phyloP scores from a whole-genome alignment of 192 early-diverging fungal species.

The Linnemannia schmuckeri region DNA sequence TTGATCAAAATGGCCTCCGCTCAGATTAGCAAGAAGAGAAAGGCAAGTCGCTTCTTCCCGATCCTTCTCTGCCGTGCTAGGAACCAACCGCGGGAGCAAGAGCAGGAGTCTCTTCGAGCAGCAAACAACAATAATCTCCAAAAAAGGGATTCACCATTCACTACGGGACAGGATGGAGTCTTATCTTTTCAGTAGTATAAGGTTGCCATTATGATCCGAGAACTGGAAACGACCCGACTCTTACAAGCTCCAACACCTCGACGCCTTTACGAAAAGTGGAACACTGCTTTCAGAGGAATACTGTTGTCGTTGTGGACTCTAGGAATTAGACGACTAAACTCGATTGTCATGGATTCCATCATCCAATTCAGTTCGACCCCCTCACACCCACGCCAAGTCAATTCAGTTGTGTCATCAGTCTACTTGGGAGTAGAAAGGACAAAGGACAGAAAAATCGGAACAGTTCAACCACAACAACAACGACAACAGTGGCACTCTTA shows the following conservation, averaged over 20 bases:
- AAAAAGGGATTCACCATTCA: neutral
- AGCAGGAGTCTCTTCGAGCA: neutral
- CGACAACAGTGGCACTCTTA: neutral
- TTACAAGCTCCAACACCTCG: neutral
- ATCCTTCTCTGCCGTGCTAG: neutral
- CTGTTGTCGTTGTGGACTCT: slow-evolving; percentile 44
- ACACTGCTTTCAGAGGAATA: neutral
- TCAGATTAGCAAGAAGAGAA: slow-evolving; percentile 83
- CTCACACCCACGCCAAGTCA: neutral
- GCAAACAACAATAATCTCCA: neutral
- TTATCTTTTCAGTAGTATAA: neutral
- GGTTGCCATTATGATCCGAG: neutral
- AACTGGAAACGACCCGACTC: neutral
- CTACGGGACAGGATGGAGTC: neutral
- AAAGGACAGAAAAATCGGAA: neutral
- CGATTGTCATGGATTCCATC: slow-evolving; percentile 12
- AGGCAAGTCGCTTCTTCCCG: slow-evolving; percentile 58
- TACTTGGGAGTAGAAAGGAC: neutral
- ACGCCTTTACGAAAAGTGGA: neutral
- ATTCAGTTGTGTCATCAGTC: neutral
- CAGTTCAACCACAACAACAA: neutral
- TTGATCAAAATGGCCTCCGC: slow-evolving; percentile 60
- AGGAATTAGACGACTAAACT: slow-evolving; percentile 52
- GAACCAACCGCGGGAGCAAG: neutral
- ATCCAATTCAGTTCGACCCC: neutral